These are phyloP conservation scores for Trypanosoma conorhini DNA, from an alignment of 208 protist genomes.

Conservation along the genomic window DNA sequence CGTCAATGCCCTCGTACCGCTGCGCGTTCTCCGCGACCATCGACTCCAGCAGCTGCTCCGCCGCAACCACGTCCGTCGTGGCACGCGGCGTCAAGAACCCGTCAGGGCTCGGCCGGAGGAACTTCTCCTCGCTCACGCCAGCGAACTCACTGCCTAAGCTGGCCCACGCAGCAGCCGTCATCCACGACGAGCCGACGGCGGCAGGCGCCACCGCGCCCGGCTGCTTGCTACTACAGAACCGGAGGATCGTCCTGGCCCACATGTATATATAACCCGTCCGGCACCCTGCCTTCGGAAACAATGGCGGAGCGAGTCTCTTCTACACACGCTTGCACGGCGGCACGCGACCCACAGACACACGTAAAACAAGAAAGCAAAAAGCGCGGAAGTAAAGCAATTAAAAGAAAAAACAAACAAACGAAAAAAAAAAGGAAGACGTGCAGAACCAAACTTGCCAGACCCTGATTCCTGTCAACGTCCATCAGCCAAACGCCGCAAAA, in stretches of 20 bases:
- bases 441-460: not conserved
- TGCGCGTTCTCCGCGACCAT: slow-evolving; percentile 71
- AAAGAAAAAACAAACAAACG: slow-evolving; percentile 6
- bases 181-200: slow-evolving; percentile 49
- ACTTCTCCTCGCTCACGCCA: slow-evolving; percentile 73
- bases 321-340: not conserved
- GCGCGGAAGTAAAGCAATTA: slow-evolving; percentile 4
- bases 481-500: not conserved
- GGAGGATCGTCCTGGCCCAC: slow-evolving; percentile 25
- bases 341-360: slow-evolving; percentile 1
- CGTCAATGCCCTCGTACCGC: slow-evolving; percentile 80
- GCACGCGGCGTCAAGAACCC: slow-evolving; percentile 77
- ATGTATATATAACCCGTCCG: slow-evolving; percentile 10
- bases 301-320: not conserved
- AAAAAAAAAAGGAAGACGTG: not conserved
- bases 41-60: slow-evolving; percentile 59
- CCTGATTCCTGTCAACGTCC: not conserved
- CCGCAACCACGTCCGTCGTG: slow-evolving; percentile 69
- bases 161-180: slow-evolving; percentile 83
- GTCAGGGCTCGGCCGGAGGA: slow-evolving; percentile 56
- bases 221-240: slow-evolving; percentile 24
- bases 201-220: slow-evolving; percentile 5
- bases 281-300: not conserved
- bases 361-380: not conserved
- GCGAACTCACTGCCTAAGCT: slow-evolving; percentile 83